phyloP scores from a whole-genome alignment of 257 asterid genomes.

The Leonotis leonurus region DNA sequence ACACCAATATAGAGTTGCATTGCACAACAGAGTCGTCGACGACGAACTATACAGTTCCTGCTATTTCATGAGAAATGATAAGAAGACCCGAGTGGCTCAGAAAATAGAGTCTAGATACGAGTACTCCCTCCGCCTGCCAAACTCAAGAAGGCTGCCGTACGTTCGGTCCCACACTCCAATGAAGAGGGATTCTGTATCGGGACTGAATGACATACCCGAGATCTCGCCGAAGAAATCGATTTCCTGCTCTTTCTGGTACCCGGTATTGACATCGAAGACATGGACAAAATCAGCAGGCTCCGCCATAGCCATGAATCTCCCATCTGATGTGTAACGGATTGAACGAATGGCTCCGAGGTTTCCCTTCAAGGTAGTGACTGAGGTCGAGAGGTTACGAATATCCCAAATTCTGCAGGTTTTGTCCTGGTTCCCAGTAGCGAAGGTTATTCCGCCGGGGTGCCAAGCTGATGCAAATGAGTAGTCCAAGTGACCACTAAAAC shows the following conservation, averaged over 20 bases:
- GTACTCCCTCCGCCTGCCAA: slow-evolving; percentile 57
- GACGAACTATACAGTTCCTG: slow-evolving; percentile 31
- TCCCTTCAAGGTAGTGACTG: slow-evolving; percentile 62
- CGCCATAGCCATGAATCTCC: slow-evolving; percentile 93
- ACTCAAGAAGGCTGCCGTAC: slow-evolving; percentile 86
- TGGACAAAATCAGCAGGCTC: slow-evolving; percentile 97
- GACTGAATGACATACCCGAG: slow-evolving; percentile 88
- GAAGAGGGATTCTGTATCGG: slow-evolving; percentile 79
- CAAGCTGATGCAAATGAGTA: slow-evolving; percentile 92
- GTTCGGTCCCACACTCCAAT: slow-evolving; percentile 93
- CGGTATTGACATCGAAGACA: slow-evolving; percentile 60
- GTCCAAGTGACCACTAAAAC: slow-evolving; percentile 69
- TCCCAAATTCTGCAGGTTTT: slow-evolving; percentile 93
- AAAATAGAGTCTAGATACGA: slow-evolving; percentile 54
- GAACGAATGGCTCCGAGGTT: slow-evolving; percentile 90
- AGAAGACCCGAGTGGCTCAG: slow-evolving; percentile 23
- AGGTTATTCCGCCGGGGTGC: slow-evolving; percentile 79
- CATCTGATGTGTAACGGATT: slow-evolving; percentile 80
- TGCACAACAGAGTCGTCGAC: too few relatives aligned
- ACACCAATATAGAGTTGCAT: not conserved
- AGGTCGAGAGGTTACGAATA: slow-evolving; percentile 52
- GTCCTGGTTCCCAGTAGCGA: slow-evolving; percentile 96
- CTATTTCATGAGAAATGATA: too few relatives aligned
- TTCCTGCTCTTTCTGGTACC: slow-evolving; percentile 74
- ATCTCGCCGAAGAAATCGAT: slow-evolving; percentile 95